Evolutionary conservation across 805 yeast genomes (phyloP), one percentile per base, ranked within the genome.

Genomic region (Candida pseudoglaebosa): DNA sequence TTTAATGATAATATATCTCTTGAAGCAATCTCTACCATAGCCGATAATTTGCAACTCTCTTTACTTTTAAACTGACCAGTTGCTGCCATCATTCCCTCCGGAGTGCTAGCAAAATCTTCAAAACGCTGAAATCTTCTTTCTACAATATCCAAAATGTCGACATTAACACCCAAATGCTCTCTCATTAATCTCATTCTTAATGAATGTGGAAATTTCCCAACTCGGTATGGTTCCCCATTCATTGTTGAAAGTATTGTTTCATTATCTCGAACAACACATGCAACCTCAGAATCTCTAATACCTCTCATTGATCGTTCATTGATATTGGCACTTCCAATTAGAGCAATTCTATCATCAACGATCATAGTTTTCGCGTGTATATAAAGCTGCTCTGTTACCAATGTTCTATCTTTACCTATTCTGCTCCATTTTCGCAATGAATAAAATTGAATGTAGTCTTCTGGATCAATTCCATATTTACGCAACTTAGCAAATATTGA

Each of bases 231-330:
- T 51, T 78, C 65, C 2, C 95, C 97, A 44, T 80, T 82, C 97
- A 93, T 89, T 3, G 81, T 73, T 12, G 81, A 73, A 34, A 65
- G 61, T 4, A 89, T 67, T 45, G 81, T 73, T 45, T 82, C 86
- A 7, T 83, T 78, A 53, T 93, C 99, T 46, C 97, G 75, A 4
- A 93, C 79, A 39, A 91, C 64, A 1, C 90, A 87, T 3, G 96
- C 96, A 29, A 93, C 83, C 54, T 93, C 99, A 4, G 97, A 89
- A 56, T 93, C 99, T 57, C 99, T 74, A 15, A 73, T 71, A 12
- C 99, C 99, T 50, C 93, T 72, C 88, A 90, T 90, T 0, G 98
- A 91, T 52, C 99, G 75, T 59, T 93, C 99, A 55, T 93, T 93
- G 44, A 93, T 87, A 54, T 93, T 93, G 0, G 99, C 99, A 53